Conservation (phyloP, 331 rosid genomes). For the Telfairia occidentalis region DNA sequence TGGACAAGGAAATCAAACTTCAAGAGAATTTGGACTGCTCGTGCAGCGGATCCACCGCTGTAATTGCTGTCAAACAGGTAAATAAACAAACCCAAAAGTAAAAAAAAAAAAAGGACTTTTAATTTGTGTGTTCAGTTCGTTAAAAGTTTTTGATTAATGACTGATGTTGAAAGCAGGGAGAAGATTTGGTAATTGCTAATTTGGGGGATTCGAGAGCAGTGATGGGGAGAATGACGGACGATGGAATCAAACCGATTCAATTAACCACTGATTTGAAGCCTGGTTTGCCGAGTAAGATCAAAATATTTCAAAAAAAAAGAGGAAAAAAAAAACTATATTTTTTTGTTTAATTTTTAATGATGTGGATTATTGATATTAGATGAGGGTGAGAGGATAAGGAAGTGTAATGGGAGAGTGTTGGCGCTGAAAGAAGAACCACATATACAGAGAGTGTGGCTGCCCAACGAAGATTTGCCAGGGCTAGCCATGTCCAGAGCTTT, state of each 20-base stretch:
- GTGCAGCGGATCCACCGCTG: conserved; percentile 59
- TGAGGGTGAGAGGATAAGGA: conserved; percentile 47
- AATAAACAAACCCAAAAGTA: neutral
- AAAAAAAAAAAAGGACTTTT: too few relatives aligned
- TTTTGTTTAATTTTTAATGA: neutral
- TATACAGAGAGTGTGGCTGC: conserved; percentile 59
- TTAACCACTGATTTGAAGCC: conserved; percentile 69
- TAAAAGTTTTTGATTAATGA: neutral
- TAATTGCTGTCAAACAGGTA: conserved; percentile 47
- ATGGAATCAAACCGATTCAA: conserved; percentile 33
- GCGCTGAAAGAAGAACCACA: conserved; percentile 53
- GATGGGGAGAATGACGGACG: conserved; percentile 38
- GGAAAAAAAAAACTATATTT: too few relatives aligned
- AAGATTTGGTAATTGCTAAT: conserved; percentile 51
- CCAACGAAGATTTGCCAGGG: conserved; percentile 44
- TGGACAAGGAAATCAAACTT: conserved; percentile 62
- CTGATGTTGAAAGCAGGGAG: conserved; percentile 26
- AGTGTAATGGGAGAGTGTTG: conserved; percentile 39
- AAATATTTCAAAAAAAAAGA: too few relatives aligned
- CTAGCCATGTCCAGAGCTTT: conserved; percentile 79
- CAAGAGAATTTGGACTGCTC: conserved; percentile 39
- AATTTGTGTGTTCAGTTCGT: neutral
- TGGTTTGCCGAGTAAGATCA: conserved; percentile 48
- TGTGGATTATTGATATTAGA: conserved; percentile 20
- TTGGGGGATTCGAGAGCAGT: conserved; percentile 73